Conservation (phyloP, 306 rosid species). For the Vicia sativa region DNA sequence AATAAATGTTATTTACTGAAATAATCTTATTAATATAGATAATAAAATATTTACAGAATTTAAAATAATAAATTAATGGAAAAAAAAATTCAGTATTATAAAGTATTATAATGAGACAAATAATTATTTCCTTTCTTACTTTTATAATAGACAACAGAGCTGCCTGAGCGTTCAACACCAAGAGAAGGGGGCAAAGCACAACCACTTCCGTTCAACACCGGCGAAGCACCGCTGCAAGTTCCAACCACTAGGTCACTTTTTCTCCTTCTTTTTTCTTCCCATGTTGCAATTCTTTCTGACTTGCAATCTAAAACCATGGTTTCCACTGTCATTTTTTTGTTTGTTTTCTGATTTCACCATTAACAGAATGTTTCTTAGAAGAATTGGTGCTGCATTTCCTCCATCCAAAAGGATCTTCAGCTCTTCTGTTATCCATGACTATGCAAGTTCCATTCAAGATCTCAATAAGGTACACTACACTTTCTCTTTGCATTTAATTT, state of each 20-base stretch:
- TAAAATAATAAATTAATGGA: too few relatives aligned
- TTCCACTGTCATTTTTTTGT: not conserved
- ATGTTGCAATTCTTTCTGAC: not conserved
- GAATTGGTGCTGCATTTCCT: conserved; percentile 53
- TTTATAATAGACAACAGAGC: too few relatives aligned
- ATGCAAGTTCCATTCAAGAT: conserved; percentile 60
- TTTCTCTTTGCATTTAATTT: too few relatives aligned
- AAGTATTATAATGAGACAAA: too few relatives aligned
- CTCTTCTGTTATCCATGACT: conserved; percentile 52
- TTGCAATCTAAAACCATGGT: not conserved
- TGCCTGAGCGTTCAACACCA: too few relatives aligned
- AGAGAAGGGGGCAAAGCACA: not conserved
- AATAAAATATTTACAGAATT: too few relatives aligned
- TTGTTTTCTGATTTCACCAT: not conserved
- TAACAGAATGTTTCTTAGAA: conserved; percentile 61
- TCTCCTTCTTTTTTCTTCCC: not conserved
- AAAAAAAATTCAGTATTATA: too few relatives aligned
- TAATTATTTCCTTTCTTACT: too few relatives aligned
- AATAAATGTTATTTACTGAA: too few relatives aligned
- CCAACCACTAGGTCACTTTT: not conserved
- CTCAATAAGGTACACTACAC: conserved; percentile 72
- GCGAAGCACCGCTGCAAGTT: not conserved
- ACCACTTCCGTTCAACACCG: not conserved
- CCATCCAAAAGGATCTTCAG: conserved; percentile 59
- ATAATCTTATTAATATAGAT: too few relatives aligned